A percentile compares a stretch with the other conserved stretches of the same genome.
These are phyloP conservation scores for Boletus pseudo-olivaceus DNA, from an alignment of 768 basidiomycete species.

Conservation along the genomic window DNA sequence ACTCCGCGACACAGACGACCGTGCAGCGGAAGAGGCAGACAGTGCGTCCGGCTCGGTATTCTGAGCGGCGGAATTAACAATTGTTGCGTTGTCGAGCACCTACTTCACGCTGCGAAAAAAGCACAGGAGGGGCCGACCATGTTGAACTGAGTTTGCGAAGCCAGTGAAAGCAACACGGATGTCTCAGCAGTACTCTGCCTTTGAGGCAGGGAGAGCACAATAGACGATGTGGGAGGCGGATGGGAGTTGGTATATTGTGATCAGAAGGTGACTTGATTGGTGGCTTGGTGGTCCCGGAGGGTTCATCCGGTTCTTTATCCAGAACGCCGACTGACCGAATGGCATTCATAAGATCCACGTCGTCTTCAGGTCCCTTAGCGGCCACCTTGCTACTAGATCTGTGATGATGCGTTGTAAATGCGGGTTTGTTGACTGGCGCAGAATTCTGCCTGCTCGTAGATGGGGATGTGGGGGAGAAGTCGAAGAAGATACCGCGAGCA, in stretches of 20 bases:
- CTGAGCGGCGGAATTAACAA: conserved; percentile 7
- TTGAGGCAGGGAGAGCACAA: conserved; percentile 58
- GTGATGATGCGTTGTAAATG: conserved; percentile 10
- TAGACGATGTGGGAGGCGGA: conserved; percentile 59
- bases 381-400: conserved; percentile 17
- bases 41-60: conserved; percentile 28
- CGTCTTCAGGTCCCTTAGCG: conserved; percentile 9
- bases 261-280: conserved; percentile 9
- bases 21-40: conserved; percentile 22
- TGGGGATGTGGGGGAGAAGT: conserved; percentile 19
- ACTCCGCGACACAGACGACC: conserved; percentile 19
- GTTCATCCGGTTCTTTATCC: conserved; percentile 21
- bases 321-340: conserved; percentile 30
- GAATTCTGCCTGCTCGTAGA: conserved; percentile 9
- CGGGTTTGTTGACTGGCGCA: neutral
- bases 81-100: conserved; percentile 12
- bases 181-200: conserved; percentile 26
- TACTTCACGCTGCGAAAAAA: conserved; percentile 14
- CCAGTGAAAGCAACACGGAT: conserved; percentile 7
- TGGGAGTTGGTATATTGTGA: conserved; percentile 49
- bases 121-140: neutral
- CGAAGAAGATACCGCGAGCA: conserved; percentile 20
- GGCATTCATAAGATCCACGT: conserved; percentile 31
- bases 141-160: neutral
- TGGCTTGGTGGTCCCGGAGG: conserved; percentile 1